Evolutionary conservation across 495 filamentous ascomycete species (phyloP).

Genomic region (Penicillium flavigenum): DNA sequence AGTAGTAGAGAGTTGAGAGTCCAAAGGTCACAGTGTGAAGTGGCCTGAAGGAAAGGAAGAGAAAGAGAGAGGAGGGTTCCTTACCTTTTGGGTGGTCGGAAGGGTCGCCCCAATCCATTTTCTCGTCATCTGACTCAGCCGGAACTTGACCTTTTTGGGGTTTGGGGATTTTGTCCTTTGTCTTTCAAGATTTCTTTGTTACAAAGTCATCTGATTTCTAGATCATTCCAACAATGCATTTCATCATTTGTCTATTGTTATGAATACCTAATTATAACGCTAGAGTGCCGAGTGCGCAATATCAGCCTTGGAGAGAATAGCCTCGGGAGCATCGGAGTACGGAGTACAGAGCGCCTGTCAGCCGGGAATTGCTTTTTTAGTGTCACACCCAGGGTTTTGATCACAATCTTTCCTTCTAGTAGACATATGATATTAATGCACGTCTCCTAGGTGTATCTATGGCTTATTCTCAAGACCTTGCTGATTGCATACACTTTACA

Average conservation of each 20-base stretch:
- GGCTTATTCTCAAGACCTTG: background rate
- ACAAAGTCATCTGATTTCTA: slow-evolving; percentile 4
- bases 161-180: background rate
- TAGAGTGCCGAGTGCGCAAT: background rate
- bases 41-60: background rate
- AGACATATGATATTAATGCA: background rate
- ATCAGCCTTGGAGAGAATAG: background rate
- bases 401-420: too few species aligned
- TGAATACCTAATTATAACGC: background rate
- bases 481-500: background rate
- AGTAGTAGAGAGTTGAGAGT: background rate
- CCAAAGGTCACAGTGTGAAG: slow-evolving; percentile 8
- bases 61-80: background rate
- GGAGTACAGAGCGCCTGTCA: background rate
- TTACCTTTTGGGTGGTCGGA: background rate
- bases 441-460: background rate
- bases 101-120: slow-evolving; percentile 4
- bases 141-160: slow-evolving; percentile 1
- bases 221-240: slow-evolving; percentile 6
- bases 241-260: background rate
- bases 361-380: background rate
- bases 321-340: background rate
- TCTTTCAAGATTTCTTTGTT: background rate
- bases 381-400: background rate
- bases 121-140: slow-evolving; percentile 25